phyloP scores from a whole-genome alignment of 441 rosid species.

The Populus hybrid region DNA sequence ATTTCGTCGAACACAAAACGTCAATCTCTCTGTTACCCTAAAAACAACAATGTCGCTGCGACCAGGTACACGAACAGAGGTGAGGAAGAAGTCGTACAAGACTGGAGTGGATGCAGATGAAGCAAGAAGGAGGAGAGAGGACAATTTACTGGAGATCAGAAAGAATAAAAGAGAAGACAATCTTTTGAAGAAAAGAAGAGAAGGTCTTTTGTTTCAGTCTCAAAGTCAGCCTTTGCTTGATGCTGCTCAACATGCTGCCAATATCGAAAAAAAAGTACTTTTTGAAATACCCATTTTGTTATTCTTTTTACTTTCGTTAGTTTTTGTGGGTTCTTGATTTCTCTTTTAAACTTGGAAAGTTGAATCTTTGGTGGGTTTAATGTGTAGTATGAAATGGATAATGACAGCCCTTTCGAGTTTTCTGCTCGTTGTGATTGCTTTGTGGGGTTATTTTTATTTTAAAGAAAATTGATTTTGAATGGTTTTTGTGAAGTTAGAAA shows the following conservation, averaged over 20 bases:
- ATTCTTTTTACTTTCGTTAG: background rate
- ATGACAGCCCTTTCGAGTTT: background rate
- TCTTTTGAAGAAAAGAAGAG: conserved; percentile 80
- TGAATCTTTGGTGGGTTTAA: background rate
- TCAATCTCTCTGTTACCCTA: background rate
- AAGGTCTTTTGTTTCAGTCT: conserved; percentile 61
- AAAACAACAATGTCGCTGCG: conserved; percentile 53
- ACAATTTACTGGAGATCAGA: conserved; percentile 86
- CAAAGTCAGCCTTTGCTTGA: conserved; percentile 39
- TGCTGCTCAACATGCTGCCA: conserved; percentile 41
- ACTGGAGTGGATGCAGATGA: conserved; percentile 90
- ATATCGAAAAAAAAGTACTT: conserved; percentile 59
- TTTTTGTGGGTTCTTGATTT: background rate
- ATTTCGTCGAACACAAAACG: conserved; percentile 2
- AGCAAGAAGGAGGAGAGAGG: conserved; percentile 80
- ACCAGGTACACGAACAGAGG: conserved; percentile 67
- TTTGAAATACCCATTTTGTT: background rate
- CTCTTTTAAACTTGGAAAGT: background rate
- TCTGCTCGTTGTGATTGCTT: background rate
- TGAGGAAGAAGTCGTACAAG: conserved; percentile 71
- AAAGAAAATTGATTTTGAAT: background rate
- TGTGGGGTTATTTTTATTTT: background rate
- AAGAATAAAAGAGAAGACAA: conserved; percentile 78
- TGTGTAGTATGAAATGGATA: background rate
- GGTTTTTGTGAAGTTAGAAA: background rate